Percentiles rank a stretch among this genome's conserved stretches.
phyloP scores from a whole-genome alignment of 306 rosid genomes.

The Castanea mollissima region DNA sequence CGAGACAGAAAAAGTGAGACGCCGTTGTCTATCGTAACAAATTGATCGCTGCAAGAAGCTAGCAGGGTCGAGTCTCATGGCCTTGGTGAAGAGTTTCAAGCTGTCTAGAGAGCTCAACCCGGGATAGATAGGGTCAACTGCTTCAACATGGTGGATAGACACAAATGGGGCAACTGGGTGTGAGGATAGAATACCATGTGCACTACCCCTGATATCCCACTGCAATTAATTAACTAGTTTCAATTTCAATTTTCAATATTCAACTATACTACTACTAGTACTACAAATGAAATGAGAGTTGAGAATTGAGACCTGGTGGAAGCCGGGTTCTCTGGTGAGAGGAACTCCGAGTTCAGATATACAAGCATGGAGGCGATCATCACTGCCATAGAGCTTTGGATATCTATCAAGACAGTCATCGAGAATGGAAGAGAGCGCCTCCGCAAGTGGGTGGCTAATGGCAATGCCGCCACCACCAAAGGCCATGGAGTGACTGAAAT shows the following conservation, averaged over 20 bases:
- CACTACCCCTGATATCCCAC: constrained; percentile 76
- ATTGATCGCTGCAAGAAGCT: constrained; percentile 73
- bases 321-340: constrained; percentile 62
- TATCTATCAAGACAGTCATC: constrained; percentile 74
- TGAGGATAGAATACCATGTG: constrained; percentile 73
- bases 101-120: constrained; percentile 61
- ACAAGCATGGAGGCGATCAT: constrained; percentile 82
- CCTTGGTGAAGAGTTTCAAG: constrained; percentile 62
- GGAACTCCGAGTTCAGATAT: constrained; percentile 79
- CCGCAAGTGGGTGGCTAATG: constrained; percentile 55
- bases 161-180: constrained; percentile 82
- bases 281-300: background rate
- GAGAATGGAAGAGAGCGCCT: constrained; percentile 56
- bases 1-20: constrained; percentile 58
- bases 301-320: constrained; percentile 58
- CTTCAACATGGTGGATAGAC: constrained; percentile 79
- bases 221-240: constrained; percentile 19
- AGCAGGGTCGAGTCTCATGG: constrained; percentile 58
- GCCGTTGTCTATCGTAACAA: constrained; percentile 52
- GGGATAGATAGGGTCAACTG: constrained; percentile 67
- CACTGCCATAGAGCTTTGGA: constrained; percentile 79
- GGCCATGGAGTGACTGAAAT: constrained; percentile 83
- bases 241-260: too few species aligned
- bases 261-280: too few species aligned
- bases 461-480: constrained; percentile 83